Conservation (phyloP, 2,329 filamentous ascomycete genomes). For the Penicillium verrucosum region DNA sequence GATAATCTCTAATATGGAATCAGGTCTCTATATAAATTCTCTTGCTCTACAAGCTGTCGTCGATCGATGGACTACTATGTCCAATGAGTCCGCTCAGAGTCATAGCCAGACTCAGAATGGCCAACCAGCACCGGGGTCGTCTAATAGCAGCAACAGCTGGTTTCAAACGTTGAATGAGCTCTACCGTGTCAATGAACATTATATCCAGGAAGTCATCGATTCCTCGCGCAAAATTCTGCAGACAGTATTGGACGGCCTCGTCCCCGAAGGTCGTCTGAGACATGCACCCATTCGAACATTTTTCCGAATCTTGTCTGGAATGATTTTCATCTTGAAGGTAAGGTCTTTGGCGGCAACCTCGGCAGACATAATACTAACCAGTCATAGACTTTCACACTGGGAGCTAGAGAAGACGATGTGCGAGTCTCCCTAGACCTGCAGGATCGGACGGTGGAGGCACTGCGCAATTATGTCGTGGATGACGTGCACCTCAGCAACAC, state of each 20-base stretch:
- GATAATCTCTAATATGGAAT: conserved; percentile 9
- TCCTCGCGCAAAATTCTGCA: conserved; percentile 60
- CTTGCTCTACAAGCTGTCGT: conserved; percentile 92
- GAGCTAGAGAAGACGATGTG: conserved; percentile 61
- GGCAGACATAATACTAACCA: neutral
- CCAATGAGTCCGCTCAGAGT: conserved; percentile 37
- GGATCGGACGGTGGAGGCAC: conserved; percentile 56
- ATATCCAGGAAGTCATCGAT: conserved; percentile 61
- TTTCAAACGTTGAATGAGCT: conserved; percentile 43
- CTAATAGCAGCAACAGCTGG: conserved; percentile 32
- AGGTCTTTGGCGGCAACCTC: conserved; percentile 3
- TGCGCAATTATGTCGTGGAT: conserved; percentile 61
- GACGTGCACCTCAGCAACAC: conserved; percentile 63
- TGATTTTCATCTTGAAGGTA: conserved; percentile 63
- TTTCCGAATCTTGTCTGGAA: conserved; percentile 62
- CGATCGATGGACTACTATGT: conserved; percentile 79
- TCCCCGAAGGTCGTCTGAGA: conserved; percentile 57
- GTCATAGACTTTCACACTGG: conserved; percentile 57
- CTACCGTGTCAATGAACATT: conserved; percentile 59
- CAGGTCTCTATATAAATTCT: conserved; percentile 79
- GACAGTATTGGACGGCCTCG: conserved; percentile 57
- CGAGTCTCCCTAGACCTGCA: conserved; percentile 57
- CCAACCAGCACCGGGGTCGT: conserved; percentile 25
- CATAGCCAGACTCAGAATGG: conserved; percentile 30
- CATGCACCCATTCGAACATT: conserved; percentile 63